Evolutionary conservation across 2,329 filamentous ascomycete genomes (phyloP).

Genomic region (Penicillium verrucosum): DNA sequence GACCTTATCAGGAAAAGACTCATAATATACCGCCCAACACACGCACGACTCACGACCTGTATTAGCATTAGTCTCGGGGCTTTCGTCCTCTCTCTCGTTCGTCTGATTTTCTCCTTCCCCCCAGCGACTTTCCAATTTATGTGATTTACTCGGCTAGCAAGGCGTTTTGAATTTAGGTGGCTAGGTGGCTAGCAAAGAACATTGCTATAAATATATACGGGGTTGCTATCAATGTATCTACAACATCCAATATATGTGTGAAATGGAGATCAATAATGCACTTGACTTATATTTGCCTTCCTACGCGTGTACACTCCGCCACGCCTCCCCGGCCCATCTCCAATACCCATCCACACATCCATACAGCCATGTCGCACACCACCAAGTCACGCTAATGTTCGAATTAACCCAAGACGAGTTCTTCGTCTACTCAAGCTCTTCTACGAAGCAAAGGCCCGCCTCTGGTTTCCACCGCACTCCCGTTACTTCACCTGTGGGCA

Average conservation of each 20-base stretch:
- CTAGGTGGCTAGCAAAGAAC: background rate
- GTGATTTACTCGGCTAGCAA: conserved; percentile 21
- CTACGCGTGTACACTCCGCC: background rate
- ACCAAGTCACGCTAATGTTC: background rate
- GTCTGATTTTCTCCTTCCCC: conserved; percentile 8
- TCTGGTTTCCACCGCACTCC: conserved; percentile 5
- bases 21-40: conserved; percentile 5
- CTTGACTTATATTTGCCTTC: background rate
- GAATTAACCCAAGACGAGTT: background rate
- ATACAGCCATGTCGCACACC: background rate
- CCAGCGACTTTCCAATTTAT: conserved; percentile 2
- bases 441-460: conserved; percentile 6
- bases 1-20: background rate
- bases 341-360: background rate
- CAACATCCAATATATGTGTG: background rate
- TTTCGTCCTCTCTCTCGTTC: conserved; percentile 1
- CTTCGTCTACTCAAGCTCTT: background rate
- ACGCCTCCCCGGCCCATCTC: background rate
- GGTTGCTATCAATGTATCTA: background rate
- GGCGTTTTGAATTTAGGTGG: conserved; percentile 22
- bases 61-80: conserved; percentile 16
- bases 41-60: conserved; percentile 24
- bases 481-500: conserved; percentile 5
- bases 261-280: background rate
- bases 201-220: background rate